These are phyloP conservation scores for Paraurostyla sp. DNA, from an alignment of 73 alveolate species.

Conservation along the genomic window DNA sequence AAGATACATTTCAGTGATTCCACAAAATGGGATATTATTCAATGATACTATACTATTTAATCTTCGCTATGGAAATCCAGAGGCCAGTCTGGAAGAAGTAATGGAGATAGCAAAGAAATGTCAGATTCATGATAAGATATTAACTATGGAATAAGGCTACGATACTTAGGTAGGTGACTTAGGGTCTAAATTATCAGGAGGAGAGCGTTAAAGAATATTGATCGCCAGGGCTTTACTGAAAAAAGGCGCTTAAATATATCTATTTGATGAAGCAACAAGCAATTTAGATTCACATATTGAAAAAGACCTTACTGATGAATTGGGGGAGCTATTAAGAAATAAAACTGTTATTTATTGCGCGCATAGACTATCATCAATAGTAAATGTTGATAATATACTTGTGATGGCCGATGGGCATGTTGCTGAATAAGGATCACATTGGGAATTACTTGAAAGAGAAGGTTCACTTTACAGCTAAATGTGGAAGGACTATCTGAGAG, in stretches of 20 bases:
- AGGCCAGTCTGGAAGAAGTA: constrained; percentile 83
- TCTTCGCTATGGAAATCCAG: constrained; percentile 83
- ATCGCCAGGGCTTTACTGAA: constrained; percentile 91
- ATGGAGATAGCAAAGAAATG: constrained; percentile 73
- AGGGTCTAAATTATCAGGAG: constrained; percentile 94
- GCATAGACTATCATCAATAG: constrained; percentile 92
- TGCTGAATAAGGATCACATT: constrained; percentile 93
- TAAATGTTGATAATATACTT: constrained; percentile 89
- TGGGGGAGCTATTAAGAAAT: constrained; percentile 83
- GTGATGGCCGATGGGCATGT: constrained; percentile 90
- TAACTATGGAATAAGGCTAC: constrained; percentile 86
- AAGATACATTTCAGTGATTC: constrained; percentile 77
- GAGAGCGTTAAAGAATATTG: constrained; percentile 88
- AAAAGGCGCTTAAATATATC: constrained; percentile 79
- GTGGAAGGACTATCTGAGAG: constrained; percentile 73
- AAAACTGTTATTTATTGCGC: constrained; percentile 94
- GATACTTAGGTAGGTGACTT: constrained; percentile 92
- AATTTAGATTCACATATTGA: constrained; percentile 91
- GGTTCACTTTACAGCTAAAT: constrained; percentile 68
- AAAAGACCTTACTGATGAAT: constrained; percentile 82
- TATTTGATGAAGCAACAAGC: constrained; percentile 94
- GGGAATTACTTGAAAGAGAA: constrained; percentile 71
- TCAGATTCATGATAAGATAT: constrained; percentile 78
- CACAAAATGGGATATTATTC: constrained; percentile 87
- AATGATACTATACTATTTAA: constrained; percentile 89